phyloP scores from a whole-genome alignment of 257 asterid genomes.

The Solanum lycopersicoides region DNA sequence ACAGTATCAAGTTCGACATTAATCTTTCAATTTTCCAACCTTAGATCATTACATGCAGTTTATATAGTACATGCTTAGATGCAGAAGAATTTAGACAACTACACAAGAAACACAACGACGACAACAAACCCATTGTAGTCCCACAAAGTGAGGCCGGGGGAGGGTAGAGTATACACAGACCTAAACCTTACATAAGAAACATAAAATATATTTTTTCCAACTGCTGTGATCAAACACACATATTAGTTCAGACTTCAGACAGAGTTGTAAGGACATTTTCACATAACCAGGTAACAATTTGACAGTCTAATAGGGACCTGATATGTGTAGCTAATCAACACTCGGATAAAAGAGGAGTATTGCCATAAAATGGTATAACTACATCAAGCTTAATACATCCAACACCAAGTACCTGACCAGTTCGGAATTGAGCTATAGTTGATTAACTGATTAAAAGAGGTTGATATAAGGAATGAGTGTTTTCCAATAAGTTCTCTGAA shows the following conservation, averaged over 20 bases:
- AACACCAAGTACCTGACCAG: neutral
- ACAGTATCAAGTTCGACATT: neutral
- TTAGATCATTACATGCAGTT: neutral
- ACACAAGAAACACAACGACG: neutral
- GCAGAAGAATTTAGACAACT: neutral
- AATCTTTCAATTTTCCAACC: neutral
- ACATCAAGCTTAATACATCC: neutral
- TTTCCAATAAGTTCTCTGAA: neutral
- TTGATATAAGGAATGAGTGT: neutral
- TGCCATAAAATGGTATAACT: neutral
- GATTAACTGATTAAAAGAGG: neutral
- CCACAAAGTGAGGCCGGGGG: neutral
- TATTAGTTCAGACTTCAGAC: neutral
- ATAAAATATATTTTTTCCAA: neutral
- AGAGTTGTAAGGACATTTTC: neutral
- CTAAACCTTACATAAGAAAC: neutral
- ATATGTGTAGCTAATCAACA: neutral
- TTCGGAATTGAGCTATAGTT: neutral
- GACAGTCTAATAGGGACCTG: neutral
- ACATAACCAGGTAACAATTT: neutral
- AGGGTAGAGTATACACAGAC: neutral
- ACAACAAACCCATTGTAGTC: neutral
- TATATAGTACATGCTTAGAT: neutral
- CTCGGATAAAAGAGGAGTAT: neutral
- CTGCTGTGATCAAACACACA: neutral